A percentile compares a stretch with the other conserved stretches of the same genome.
Conservation (phyloP, 1,284 basidiomycete genomes). For the Pseudomicrostroma phylloplanum region DNA sequence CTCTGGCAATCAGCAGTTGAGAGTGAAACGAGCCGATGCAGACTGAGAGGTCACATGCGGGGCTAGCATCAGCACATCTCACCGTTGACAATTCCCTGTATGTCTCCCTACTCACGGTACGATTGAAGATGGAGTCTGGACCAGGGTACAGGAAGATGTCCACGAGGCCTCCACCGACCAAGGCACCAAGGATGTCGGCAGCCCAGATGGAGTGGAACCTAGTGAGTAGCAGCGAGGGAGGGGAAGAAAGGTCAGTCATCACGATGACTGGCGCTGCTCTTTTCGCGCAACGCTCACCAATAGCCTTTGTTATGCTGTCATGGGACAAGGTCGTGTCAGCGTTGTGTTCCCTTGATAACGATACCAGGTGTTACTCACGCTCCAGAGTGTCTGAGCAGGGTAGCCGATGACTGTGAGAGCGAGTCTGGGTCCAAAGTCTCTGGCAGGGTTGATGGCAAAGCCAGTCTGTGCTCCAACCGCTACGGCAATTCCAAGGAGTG, state of each 20-base stretch:
- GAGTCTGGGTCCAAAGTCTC: slow-evolving; percentile 62
- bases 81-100: background rate
- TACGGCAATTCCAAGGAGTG: slow-evolving; percentile 58
- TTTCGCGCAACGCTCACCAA: slow-evolving; percentile 53
- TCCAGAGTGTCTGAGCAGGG: background rate
- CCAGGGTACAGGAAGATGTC: slow-evolving; percentile 51
- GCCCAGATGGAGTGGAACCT: slow-evolving; percentile 61
- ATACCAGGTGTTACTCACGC: slow-evolving; percentile 3
- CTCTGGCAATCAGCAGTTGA: too few species aligned
- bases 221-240: background rate
- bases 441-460: slow-evolving; percentile 63
- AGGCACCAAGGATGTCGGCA: slow-evolving; percentile 41
- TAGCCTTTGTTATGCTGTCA: slow-evolving; percentile 59
- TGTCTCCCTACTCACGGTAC: background rate
- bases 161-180: slow-evolving; percentile 47
- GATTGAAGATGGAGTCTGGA: slow-evolving; percentile 41
- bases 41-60: background rate
- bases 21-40: background rate
- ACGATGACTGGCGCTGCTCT: background rate
- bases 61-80: background rate
- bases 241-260: background rate
- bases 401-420: slow-evolving; percentile 50
- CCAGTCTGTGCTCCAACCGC: slow-evolving; percentile 61
- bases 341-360: slow-evolving; percentile 50
- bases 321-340: slow-evolving; percentile 47